phyloP scores from a whole-genome alignment of 345 rosid species.

The Triadica sebifera region DNA sequence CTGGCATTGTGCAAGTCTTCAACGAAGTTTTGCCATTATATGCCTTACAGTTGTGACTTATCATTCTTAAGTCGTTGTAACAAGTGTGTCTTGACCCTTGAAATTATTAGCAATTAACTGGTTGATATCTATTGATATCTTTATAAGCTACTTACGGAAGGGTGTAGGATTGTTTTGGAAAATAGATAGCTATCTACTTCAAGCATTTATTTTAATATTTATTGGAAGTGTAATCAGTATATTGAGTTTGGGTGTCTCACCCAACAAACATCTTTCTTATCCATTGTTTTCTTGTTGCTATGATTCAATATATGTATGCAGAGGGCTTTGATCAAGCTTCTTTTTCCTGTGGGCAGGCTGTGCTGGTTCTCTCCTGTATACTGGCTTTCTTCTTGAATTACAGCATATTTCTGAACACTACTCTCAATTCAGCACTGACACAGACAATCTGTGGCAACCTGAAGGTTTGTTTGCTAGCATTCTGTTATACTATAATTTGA shows the following conservation, averaged over 20 bases:
- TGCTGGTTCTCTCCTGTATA: slow-evolving; percentile 69
- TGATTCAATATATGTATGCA: not conserved
- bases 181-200: not conserved
- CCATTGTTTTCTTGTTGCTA: not conserved
- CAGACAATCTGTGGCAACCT: slow-evolving; percentile 97
- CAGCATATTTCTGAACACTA: slow-evolving; percentile 89
- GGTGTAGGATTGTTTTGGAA: not conserved
- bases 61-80: not conserved
- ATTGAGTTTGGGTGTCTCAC: not conserved
- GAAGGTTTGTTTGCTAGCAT: slow-evolving; percentile 53
- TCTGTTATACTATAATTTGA: not conserved
- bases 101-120: not conserved
- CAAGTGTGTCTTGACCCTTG: not conserved
- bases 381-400: slow-evolving; percentile 97
- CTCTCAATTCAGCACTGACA: slow-evolving; percentile 92
- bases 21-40: not conserved
- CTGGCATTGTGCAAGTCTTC: too few relatives aligned
- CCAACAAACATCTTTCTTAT: too few relatives aligned
- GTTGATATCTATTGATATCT: not conserved
- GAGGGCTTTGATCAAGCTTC: not conserved
- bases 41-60: not conserved
- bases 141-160: not conserved
- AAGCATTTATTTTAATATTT: not conserved
- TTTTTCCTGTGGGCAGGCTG: slow-evolving; percentile 47
- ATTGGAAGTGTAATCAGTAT: too few relatives aligned